Base-by-base conservation (phyloP, 2,329 filamentous ascomycete genomes). In the Ambrosiella beaveri region DNA sequence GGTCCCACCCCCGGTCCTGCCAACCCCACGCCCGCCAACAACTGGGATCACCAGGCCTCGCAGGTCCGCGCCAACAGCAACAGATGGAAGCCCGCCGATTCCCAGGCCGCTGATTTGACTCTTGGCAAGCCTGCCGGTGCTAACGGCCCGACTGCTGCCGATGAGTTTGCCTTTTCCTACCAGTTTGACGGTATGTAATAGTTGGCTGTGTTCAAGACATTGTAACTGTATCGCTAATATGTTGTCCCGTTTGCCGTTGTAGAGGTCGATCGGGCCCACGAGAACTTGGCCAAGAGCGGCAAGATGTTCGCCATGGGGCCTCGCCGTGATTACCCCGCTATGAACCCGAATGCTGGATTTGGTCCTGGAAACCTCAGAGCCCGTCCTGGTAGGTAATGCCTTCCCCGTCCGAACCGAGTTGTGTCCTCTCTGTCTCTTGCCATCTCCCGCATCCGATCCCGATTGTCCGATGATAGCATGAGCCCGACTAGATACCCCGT, bases 191-290 rank as follows among this genome's bases (percentile, higher is more conserved):
- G 87, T 93, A 84, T 70, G 85, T 80, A 56, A 44, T 40, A 40
- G 37, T n/a, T 35, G 5, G 27, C 27, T 27, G 27, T 27, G 27
- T 15, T 13, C n/a, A n/a, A n/a, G 44, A 13, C 2, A 17, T 13
- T n/a, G 7, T n/a, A 8, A 13, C 7, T 47, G n/a, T 47, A 8
- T 17, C 17, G 19, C n/a, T 17, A 15, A 47, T 8, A 17, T 15
- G 44, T 8, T 47, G 44, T 15, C 40, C 8, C 4, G 1, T n/a
- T n/a, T n/a, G 11, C 13, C 2, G 2, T 44, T 39, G 17, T 41
- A 95, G 93, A 98, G 80, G 89, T 98, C 66, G 93, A 97, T 64
- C 85, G 91, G 69, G 91, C 91, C 64, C 83, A 91, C 67, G 93
- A 97, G 68, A 97, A 97, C 71, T 80, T 98, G 61, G 80, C 91